Conservation (phyloP, 805 yeast species). For the Cyberlindnera xylosilytica region DNA sequence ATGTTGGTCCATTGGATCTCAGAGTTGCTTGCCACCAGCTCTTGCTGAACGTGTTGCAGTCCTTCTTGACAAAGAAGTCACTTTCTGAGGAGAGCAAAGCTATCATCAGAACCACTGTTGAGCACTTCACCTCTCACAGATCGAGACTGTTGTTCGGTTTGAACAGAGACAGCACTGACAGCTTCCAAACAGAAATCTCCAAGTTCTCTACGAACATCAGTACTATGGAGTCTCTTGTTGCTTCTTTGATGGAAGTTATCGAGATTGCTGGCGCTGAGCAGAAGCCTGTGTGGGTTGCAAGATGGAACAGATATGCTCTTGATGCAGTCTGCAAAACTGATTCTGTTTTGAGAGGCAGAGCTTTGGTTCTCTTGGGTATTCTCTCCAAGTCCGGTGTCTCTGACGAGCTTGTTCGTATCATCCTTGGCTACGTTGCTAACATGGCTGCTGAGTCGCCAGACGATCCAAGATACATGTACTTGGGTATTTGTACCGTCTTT, state of each 20-base stretch:
- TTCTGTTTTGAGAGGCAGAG: constrained; percentile 64
- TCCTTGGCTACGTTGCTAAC: constrained; percentile 32
- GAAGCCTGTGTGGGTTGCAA: constrained; percentile 53
- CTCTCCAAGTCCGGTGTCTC: constrained; percentile 61
- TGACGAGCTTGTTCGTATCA: constrained; percentile 45
- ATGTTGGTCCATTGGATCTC: constrained; percentile 50
- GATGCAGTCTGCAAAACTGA: constrained; percentile 56
- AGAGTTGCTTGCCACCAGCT: constrained; percentile 60
- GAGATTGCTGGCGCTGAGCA: constrained; percentile 46
- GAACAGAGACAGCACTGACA: constrained; percentile 47
- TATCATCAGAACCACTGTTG: constrained; percentile 44
- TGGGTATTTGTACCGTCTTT: constrained; percentile 35
- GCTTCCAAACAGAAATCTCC: constrained; percentile 32
- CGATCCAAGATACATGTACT: constrained; percentile 22
- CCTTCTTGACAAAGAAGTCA: constrained; percentile 56
- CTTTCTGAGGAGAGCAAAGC: constrained; percentile 39
- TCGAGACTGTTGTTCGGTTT: constrained; percentile 68
- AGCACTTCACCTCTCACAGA: constrained; percentile 51
- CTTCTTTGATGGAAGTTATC: constrained; percentile 50
- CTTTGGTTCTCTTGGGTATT: constrained; percentile 67
- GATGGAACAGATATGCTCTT: constrained; percentile 63
- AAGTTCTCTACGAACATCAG: constrained; percentile 37
- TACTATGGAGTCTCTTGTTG: constrained; percentile 57
- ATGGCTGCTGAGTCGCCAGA: constrained; percentile 30
- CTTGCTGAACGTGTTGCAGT: constrained; percentile 64